Evolutionary conservation across 2,329 filamentous ascomycete genomes (phyloP), one percentile per base, ranked within the genome.

Genomic region (Monascus ruber): DNA sequence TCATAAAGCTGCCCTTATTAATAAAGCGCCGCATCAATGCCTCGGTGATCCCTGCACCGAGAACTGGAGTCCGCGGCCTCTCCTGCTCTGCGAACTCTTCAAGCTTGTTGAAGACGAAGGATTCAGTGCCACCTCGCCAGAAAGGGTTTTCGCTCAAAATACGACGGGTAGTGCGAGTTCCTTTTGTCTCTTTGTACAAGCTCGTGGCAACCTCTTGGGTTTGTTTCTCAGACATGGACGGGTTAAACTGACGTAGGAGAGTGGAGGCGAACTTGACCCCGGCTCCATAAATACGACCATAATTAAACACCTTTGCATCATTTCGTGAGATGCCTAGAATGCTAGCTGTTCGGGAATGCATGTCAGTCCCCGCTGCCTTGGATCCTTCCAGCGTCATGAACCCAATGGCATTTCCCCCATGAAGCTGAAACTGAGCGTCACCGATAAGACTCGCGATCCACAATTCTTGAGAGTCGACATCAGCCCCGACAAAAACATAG

Each of bases 361-460:
- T 66, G 60, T 98, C 89, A 0, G 89, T 98, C 4, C 89, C 89
- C 2, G 85, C 86, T 5, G 86, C 81, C 64, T 98, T 96, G 36
- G 86, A 91, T 9, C 91, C 89, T 65, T 98, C 93, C 1, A 98
- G 71, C 0, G 91, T 98, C 93, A 98, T 98, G 69, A 98, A 98
- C 0, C 93, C 91, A 42, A 98, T 85, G 1, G 93, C 91, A 56
- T 95, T 96, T 38, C 91, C 93, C 33, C 91, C 93, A 50, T 98
- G 91, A 1, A 98, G 71, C 54, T 86, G 83, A 67, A 98, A 98
- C 24, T 88, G 87, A 3, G 91, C 85, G 59, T 98, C 91, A 24
- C 91, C 91, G 2, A 98, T 77, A 1, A 98, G 72, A 60, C 86
- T 94, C 3, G 91, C 93, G 53, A 98, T 98, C 91, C 93, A 98